Evolutionary conservation across 1,139 yeast genomes (phyloP).

Genomic region (Geotrichum reessii): DNA sequence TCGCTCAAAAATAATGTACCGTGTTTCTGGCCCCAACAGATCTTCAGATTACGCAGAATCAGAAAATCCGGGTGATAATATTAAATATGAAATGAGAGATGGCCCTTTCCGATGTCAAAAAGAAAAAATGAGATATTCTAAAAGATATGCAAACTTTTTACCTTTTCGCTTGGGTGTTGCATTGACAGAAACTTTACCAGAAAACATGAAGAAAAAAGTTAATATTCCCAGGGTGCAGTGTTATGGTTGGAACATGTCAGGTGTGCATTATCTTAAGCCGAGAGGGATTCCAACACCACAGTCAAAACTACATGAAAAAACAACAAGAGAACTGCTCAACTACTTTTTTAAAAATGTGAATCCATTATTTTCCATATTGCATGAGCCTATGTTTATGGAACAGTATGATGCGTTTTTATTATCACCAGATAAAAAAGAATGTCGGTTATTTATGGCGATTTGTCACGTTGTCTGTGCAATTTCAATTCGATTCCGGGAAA

Average conservation of each 20-base stretch:
- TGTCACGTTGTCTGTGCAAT: conserved; percentile 48
- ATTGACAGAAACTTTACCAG: conserved; percentile 9
- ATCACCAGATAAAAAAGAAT: conserved; percentile 26
- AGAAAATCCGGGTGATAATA: conserved; percentile 7
- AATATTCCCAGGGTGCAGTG: conserved; percentile 52
- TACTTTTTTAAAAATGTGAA: conserved; percentile 50
- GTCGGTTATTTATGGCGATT: conserved; percentile 48
- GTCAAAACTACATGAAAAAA: conserved; percentile 16
- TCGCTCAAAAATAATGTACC: background rate
- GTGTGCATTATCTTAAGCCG: conserved; percentile 46
- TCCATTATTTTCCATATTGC: conserved; percentile 50
- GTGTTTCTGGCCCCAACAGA: background rate
- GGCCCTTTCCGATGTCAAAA: background rate
- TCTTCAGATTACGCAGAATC: conserved; percentile 9
- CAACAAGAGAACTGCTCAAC: conserved; percentile 34
- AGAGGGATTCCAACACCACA: conserved; percentile 39
- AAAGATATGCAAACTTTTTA: conserved; percentile 17
- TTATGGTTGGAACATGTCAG: conserved; percentile 65
- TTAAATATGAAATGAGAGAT: background rate
- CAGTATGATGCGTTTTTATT: conserved; percentile 43
- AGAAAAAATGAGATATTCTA: conserved; percentile 14
- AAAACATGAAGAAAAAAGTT: conserved; percentile 39
- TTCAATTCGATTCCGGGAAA: conserved; percentile 50
- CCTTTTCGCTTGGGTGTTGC: conserved; percentile 18
- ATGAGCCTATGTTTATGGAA: conserved; percentile 50